Evolutionary conservation across 352 stramenopile species (phyloP), one percentile per base, ranked within the genome.

Genomic region (Blastocystis sp.): DNA sequence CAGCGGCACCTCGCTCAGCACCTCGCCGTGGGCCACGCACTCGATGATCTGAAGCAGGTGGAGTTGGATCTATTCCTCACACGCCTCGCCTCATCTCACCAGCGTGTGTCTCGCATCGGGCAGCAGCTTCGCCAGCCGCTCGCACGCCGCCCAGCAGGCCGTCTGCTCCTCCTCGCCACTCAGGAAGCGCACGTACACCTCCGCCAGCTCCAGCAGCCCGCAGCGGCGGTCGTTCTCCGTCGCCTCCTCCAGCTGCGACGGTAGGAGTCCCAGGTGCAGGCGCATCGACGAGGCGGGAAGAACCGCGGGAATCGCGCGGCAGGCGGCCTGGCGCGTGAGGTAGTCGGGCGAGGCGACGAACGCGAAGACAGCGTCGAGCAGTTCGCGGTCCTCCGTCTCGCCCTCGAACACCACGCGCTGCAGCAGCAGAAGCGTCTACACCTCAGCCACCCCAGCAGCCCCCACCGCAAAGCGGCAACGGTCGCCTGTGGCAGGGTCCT

Each of bases 401-500:
- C 19, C 7, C 24, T 19, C 40, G 28, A 21, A 79, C 19, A 79
- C 28, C 19, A 64, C 69, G 3, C 48, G 48, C 60, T 28, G 21
- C 10, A 48, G 34, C n/a, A 79, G 48, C 7, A 64, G 57, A 2
- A 79, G 11, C 21, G 42, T 64, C 42, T 79, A 61, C 6, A 1
- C 10, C 6, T 42, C 6, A 63, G 21, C 6, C n/a, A 0, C 1
- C 6, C 3, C 21, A 21, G 2, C 11, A 17, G 3, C 28, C 14
- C 11, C 69, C 14, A 79, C 48, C 19, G 69, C 69, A 79, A 79
- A 79, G 38, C 38, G 40, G 57, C 43, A 28, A 34, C 66, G 66
- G 48, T 76, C 34, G 28, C 52, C 52, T 1, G n/a, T 40, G 3
- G 38, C 14, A 14, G 48, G 48, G 14, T 14, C 6, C 6, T n/a